A percentile compares a stretch with the other conserved stretches of the same genome.
Evolutionary conservation across 192 early-diverging fungal genomes (phyloP).

Genomic region (Backusella morwellensis): DNA sequence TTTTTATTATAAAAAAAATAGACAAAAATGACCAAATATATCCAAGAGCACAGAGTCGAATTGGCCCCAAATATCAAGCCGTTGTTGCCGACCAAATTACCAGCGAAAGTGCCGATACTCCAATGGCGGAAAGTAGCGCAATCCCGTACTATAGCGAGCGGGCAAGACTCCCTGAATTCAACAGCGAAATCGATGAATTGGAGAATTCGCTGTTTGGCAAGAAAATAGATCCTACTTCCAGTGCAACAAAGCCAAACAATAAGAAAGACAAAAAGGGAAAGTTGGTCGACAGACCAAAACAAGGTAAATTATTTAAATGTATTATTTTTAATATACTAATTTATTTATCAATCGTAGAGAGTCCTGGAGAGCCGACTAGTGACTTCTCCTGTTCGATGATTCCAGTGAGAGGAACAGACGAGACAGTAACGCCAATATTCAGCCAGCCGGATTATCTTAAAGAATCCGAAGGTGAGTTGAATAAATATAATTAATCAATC

Average conservation of each 20-base stretch:
- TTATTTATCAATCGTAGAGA: not conserved
- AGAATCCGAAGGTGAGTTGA: conserved; percentile 37
- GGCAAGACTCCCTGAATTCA: too few relatives aligned
- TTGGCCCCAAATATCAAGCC: conserved; percentile 84
- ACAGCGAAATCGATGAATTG: too few relatives aligned
- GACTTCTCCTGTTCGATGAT: not conserved
- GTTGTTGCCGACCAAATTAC: conserved; percentile 49
- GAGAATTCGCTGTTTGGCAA: not conserved
- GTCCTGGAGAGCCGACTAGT: not conserved
- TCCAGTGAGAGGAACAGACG: conserved; percentile 16
- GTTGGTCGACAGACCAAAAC: not conserved
- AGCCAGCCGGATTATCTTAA: conserved; percentile 34
- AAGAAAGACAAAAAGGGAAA: not conserved
- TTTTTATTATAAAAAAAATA: conserved; percentile 17
- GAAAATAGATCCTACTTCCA: not conserved
- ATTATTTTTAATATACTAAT: not conserved
- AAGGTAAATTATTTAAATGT: not conserved
- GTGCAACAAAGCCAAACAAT: not conserved
- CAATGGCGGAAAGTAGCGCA: not conserved
- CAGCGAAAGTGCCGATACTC: not conserved
- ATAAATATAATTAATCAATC: not conserved
- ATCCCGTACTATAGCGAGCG: not conserved
- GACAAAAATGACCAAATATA: conserved; percentile 76
- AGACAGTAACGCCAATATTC: conserved; percentile 39
- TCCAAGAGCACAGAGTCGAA: conserved; percentile 73